phyloP scores from a whole-genome alignment of 2,329 filamentous ascomycete species.

The Capronia epimyces region DNA sequence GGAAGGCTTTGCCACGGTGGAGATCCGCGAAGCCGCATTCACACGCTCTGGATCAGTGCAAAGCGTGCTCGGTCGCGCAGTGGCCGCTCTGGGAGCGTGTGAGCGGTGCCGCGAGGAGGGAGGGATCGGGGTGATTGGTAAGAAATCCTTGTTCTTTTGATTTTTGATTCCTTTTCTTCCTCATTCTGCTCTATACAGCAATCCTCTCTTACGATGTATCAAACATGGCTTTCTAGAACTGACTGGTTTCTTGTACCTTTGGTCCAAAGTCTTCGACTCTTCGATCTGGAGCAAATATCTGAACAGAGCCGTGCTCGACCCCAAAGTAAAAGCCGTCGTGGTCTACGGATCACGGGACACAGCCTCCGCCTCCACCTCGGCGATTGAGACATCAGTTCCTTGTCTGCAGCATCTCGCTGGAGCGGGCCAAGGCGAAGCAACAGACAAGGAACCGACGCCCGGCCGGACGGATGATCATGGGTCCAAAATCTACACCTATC shows the following conservation, averaged over 20 bases:
- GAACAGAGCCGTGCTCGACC: constrained; percentile 22
- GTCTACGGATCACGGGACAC: constrained; percentile 32
- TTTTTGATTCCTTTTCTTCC: too few relatives aligned
- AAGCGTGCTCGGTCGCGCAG: constrained; percentile 26
- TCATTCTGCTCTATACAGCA: too few relatives aligned
- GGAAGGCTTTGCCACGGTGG: constrained; percentile 60
- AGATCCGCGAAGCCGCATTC: constrained; percentile 38
- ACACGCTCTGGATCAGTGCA: neutral
- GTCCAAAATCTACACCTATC: constrained; percentile 40
- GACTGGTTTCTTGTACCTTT: neutral
- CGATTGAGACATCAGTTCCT: constrained; percentile 26
- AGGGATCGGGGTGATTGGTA: neutral
- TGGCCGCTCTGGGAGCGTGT: constrained; percentile 26
- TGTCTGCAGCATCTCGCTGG: constrained; percentile 33
- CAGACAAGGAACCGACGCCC: constrained; percentile 2
- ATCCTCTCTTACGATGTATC: too few relatives aligned
- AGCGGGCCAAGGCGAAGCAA: neutral
- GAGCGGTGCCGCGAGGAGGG: constrained; percentile 28
- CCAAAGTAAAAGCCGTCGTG: constrained; percentile 33
- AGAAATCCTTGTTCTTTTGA: neutral
- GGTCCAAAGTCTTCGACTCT: constrained; percentile 26
- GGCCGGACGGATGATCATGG: constrained; percentile 12
- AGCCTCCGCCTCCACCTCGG: constrained; percentile 6
- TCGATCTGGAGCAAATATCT: constrained; percentile 11
- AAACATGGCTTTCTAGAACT: neutral